These are phyloP conservation scores for Backusella morwellensis DNA, from an alignment of 192 early-diverging fungal species.

Conservation along the genomic window DNA sequence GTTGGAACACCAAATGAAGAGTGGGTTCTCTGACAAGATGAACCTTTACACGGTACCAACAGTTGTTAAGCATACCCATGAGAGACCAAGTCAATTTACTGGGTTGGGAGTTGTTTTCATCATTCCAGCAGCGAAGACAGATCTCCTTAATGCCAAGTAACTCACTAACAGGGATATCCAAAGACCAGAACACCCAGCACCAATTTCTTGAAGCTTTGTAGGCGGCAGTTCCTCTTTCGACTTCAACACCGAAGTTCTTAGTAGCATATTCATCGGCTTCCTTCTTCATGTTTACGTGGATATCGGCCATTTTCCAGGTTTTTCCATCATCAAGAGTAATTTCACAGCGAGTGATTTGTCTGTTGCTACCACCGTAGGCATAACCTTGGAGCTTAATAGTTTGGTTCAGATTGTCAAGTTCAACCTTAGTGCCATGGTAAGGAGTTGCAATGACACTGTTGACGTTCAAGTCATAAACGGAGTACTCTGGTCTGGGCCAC, in stretches of 20 bases:
- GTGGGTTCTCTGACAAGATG: constrained; percentile 23
- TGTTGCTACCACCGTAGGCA: constrained; percentile 76
- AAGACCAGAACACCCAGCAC: not conserved
- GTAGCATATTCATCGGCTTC: not conserved
- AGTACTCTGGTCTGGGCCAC: constrained; percentile 64
- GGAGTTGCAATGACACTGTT: constrained; percentile 62
- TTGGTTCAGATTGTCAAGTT: not conserved
- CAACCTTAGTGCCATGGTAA: not conserved
- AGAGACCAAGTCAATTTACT: constrained; percentile 62
- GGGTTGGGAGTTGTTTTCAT: constrained; percentile 58
- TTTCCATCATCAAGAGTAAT: constrained; percentile 78
- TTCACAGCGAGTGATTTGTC: constrained; percentile 75
- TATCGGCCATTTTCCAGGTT: constrained; percentile 71
- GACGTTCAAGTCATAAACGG: constrained; percentile 77
- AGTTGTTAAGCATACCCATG: constrained; percentile 79
- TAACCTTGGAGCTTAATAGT: constrained; percentile 64
- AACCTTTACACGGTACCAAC: constrained; percentile 55
- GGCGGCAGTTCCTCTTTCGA: not conserved
- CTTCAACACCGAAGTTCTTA: not conserved
- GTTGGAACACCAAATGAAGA: constrained; percentile 37
- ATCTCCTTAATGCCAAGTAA: constrained; percentile 49
- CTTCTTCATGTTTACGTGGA: constrained; percentile 34
- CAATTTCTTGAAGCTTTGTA: not conserved
- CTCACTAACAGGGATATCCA: constrained; percentile 29
- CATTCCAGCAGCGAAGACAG: constrained; percentile 62